Percentiles rank a stretch among this genome's conserved stretches.
These are phyloP conservation scores for Mariannaea elegans DNA, from an alignment of 2,329 filamentous ascomycete genomes.

Conservation along the genomic window DNA sequence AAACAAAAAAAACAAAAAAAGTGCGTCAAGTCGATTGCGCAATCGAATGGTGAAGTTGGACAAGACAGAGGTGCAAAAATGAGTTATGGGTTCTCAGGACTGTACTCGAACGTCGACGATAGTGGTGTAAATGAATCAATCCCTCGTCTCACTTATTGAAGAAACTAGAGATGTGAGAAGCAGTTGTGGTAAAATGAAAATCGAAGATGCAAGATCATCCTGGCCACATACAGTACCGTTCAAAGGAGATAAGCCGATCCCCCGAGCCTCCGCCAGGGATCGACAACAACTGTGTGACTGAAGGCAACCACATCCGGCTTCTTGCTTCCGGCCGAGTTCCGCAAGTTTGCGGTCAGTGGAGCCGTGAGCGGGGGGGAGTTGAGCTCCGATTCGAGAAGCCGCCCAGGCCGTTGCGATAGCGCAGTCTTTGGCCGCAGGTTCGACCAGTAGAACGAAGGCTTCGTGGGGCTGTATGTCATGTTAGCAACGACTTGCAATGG, in stretches of 20 bases:
- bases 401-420: conserved; percentile 19
- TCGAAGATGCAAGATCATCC: neutral
- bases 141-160: neutral
- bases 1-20: too few relatives aligned
- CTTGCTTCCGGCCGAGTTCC: conserved; percentile 18
- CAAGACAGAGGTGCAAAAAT: too few relatives aligned
- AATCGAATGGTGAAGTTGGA: neutral
- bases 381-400: conserved; percentile 17
- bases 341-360: conserved; percentile 15
- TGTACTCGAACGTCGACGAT: neutral
- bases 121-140: neutral
- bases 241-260: neutral
- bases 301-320: conserved; percentile 13
- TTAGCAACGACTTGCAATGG: too few relatives aligned
- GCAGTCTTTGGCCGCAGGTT: conserved; percentile 63
- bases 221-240: neutral
- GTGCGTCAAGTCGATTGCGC: neutral
- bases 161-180: neutral
- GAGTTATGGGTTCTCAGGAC: too few relatives aligned
- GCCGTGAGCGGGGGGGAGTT: neutral
- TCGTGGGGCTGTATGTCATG: neutral
- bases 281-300: neutral
- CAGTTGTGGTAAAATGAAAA: neutral
- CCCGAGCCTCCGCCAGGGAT: neutral
- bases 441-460: too few relatives aligned